Evolutionary conservation across 192 early-diverging fungal species (phyloP).

Genomic region (Helicostylum pulchrum): DNA sequence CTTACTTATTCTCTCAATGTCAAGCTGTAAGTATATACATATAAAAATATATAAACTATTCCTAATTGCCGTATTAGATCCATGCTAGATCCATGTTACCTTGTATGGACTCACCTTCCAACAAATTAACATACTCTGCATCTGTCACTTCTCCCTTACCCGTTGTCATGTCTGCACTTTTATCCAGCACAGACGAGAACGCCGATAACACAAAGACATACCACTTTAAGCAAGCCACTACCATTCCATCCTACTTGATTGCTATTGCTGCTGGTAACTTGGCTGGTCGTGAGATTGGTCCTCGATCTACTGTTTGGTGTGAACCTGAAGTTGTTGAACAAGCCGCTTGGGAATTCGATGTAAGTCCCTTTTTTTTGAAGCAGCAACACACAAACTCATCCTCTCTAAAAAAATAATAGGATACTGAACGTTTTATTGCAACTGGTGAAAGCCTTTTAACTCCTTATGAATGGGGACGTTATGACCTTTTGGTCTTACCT

Average conservation of each 20-base stretch:
- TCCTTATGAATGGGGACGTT: slow-evolving; percentile 94
- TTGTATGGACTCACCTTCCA: slow-evolving; percentile 81
- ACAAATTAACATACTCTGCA: slow-evolving; percentile 89
- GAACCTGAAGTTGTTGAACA: slow-evolving; percentile 88
- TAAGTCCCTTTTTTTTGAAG: background rate
- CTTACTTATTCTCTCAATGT: slow-evolving; percentile 97
- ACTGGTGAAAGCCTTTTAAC: slow-evolving; percentile 74
- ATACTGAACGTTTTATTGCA: slow-evolving; percentile 64
- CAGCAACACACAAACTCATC: background rate
- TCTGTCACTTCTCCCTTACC: slow-evolving; percentile 75
- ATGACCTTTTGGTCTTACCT: slow-evolving; percentile 90
- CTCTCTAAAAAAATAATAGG: slow-evolving; percentile 18
- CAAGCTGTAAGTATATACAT: slow-evolving; percentile 68
- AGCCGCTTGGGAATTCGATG: slow-evolving; percentile 93
- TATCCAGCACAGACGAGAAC: slow-evolving; percentile 53
- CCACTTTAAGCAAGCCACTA: slow-evolving; percentile 80
- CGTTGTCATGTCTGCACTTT: slow-evolving; percentile 90
- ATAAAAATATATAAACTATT: too few species aligned
- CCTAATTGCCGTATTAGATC: too few species aligned
- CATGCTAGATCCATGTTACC: slow-evolving; percentile 91
- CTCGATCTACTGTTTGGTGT: slow-evolving; percentile 91
- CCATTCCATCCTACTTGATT: slow-evolving; percentile 94
- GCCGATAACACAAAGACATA: slow-evolving; percentile 58
- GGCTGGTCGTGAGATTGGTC: slow-evolving; percentile 78
- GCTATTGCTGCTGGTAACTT: slow-evolving; percentile 92